Evolutionary conservation across 1,139 yeast species (phyloP).

Genomic region (Sugiyamaella japonica): DNA sequence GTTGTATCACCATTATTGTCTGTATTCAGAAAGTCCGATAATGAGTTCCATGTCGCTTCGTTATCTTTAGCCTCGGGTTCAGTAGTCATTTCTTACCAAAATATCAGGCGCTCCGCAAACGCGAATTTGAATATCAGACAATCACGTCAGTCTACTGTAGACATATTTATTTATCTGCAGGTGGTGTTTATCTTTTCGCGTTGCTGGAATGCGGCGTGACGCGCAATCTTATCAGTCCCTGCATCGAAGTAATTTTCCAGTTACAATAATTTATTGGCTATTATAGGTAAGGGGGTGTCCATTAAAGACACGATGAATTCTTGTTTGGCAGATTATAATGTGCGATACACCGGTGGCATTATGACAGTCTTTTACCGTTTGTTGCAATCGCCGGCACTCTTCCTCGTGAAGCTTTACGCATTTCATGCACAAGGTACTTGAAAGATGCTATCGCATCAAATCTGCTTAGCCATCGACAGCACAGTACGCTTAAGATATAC

Average conservation of each 20-base stretch:
- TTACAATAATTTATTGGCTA: neutral
- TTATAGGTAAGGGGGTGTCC: too few relatives aligned
- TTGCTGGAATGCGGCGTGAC: conserved; percentile 4
- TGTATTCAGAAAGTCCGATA: conserved; percentile 6
- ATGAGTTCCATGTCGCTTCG: conserved; percentile 1
- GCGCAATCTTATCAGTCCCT: conserved; percentile 4
- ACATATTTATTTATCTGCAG: neutral
- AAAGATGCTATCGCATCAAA: too few relatives aligned
- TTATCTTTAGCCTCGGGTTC: neutral
- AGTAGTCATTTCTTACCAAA: neutral
- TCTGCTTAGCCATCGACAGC: too few relatives aligned
- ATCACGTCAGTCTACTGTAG: neutral
- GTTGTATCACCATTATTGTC: conserved; percentile 12
- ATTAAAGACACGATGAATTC: too few relatives aligned
- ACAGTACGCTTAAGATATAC: too few relatives aligned
- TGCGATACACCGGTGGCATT: too few relatives aligned
- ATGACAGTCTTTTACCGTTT: too few relatives aligned
- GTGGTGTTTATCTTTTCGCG: conserved; percentile 9
- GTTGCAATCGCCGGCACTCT: too few relatives aligned
- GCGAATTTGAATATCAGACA: neutral
- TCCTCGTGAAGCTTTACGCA: too few relatives aligned
- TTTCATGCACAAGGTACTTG: too few relatives aligned
- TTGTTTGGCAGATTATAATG: too few relatives aligned
- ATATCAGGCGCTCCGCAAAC: too few relatives aligned
- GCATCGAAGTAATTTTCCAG: neutral